phyloP scores from a whole-genome alignment of 768 basidiomycete genomes.

The Chiua virens region DNA sequence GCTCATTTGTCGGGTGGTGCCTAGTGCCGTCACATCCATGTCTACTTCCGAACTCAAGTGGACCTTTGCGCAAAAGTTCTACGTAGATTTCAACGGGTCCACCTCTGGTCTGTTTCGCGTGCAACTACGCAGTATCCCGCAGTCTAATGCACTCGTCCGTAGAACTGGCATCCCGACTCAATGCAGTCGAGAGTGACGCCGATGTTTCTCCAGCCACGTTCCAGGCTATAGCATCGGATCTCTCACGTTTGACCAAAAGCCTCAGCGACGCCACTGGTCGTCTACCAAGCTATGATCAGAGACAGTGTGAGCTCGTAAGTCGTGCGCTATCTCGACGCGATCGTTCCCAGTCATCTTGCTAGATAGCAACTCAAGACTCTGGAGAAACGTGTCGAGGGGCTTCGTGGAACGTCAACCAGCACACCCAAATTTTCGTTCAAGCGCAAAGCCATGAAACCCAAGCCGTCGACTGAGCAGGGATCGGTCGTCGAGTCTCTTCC shows the following conservation, averaged over 20 bases:
- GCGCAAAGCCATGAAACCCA: constrained; percentile 36
- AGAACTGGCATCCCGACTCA: constrained; percentile 53
- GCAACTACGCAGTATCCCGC: not conserved
- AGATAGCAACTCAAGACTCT: constrained; percentile 65
- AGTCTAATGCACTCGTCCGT: constrained; percentile 18
- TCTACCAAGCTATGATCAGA: constrained; percentile 72
- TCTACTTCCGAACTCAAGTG: constrained; percentile 22
- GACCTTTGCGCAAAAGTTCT: constrained; percentile 33
- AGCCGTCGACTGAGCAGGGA: constrained; percentile 4
- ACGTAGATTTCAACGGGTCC: constrained; percentile 20
- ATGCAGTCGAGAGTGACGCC: constrained; percentile 34
- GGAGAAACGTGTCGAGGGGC: constrained; percentile 53
- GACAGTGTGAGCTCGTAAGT: constrained; percentile 66
- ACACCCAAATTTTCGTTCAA: constrained; percentile 74
- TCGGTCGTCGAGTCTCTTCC: constrained; percentile 1
- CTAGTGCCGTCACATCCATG: constrained; percentile 11
- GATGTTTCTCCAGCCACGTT: constrained; percentile 36
- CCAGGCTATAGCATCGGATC: constrained; percentile 45
- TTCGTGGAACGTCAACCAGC: constrained; percentile 44
- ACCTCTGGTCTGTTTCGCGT: constrained; percentile 16
- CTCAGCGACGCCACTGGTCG: constrained; percentile 63
- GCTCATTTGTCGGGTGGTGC: too few species aligned
- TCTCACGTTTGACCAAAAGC: constrained; percentile 60
- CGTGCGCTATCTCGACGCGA: not conserved
- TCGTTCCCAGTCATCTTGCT: constrained; percentile 6